Conservation (phyloP, 805 yeast species). For the Huiozyma sinensis region DNA sequence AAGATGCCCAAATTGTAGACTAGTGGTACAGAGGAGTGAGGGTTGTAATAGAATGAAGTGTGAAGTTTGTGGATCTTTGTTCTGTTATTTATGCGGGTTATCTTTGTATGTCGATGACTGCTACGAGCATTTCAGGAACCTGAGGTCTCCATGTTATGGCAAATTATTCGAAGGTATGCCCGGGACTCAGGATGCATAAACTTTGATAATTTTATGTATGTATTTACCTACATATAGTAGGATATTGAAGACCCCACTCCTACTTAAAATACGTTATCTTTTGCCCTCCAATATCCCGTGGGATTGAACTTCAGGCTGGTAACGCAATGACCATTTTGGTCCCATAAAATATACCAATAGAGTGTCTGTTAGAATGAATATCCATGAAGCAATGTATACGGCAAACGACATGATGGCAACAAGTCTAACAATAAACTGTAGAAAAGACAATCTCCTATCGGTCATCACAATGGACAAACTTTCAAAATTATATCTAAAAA, state of each 20-base stretch:
- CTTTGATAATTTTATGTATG: background rate
- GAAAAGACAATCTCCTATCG: constrained; percentile 67
- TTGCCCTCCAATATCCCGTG: constrained; percentile 17
- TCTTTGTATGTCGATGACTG: constrained; percentile 33
- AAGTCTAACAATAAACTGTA: constrained; percentile 65
- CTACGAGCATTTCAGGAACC: constrained; percentile 41
- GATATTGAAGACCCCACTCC: background rate
- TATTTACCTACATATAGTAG: background rate
- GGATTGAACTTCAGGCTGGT: constrained; percentile 20
- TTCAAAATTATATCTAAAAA: constrained; percentile 78
- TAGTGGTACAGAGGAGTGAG: constrained; percentile 42
- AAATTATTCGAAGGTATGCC: constrained; percentile 44
- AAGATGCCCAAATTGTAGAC: constrained; percentile 43
- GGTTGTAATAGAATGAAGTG: constrained; percentile 62
- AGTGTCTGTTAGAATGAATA: constrained; percentile 47
- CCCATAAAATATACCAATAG: constrained; percentile 46
- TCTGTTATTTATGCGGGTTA: constrained; percentile 47
- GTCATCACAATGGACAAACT: constrained; percentile 61
- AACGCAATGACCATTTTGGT: constrained; percentile 36
- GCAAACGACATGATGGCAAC: constrained; percentile 80
- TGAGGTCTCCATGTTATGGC: constrained; percentile 35
- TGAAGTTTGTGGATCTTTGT: constrained; percentile 34
- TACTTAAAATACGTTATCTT: background rate
- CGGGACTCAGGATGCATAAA: constrained; percentile 16
- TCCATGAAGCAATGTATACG: constrained; percentile 57